These are phyloP conservation scores for Jatropha multifida DNA, from an alignment of 441 rosid species.

Conservation along the genomic window DNA sequence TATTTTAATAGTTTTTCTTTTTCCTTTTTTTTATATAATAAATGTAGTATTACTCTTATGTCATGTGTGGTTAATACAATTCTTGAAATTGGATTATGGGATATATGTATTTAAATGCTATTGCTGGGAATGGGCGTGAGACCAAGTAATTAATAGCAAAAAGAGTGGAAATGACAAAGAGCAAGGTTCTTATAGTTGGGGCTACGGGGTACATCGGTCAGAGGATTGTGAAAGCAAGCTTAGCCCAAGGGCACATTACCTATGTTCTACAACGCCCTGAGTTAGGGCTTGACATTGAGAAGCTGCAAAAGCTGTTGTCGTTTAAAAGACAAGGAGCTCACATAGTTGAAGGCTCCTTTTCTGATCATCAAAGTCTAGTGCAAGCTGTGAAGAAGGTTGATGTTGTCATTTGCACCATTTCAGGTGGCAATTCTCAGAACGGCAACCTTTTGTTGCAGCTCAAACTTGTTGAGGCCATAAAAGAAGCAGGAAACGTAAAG, in stretches of 20 bases:
- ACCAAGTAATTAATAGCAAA: too few relatives aligned
- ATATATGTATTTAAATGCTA: too few relatives aligned
- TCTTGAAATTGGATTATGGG: too few relatives aligned
- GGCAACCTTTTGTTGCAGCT: constrained; percentile 71
- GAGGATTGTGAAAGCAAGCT: constrained; percentile 75
- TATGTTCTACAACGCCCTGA: constrained; percentile 68
- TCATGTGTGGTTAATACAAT: too few relatives aligned
- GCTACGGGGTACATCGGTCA: constrained; percentile 79
- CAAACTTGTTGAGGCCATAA: constrained; percentile 81
- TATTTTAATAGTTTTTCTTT: too few relatives aligned
- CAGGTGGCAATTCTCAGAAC: constrained; percentile 69
- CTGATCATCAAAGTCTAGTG: constrained; percentile 62
- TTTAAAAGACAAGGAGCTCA: constrained; percentile 68
- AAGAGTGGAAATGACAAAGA: constrained; percentile 30
- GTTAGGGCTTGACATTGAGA: constrained; percentile 72
- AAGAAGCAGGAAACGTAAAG: constrained; percentile 83
- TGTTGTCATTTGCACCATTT: constrained; percentile 76
- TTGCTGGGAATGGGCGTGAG: too few relatives aligned
- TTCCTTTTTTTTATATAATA: too few relatives aligned
- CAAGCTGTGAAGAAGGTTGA: constrained; percentile 73
- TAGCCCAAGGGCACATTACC: constrained; percentile 59
- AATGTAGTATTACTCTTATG: too few relatives aligned
- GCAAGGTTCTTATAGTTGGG: constrained; percentile 71
- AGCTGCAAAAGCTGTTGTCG: constrained; percentile 52
- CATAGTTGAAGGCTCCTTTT: constrained; percentile 58